Base-by-base conservation (phyloP, 2,329 filamentous ascomycete genomes). In the Fusarium sp. region DNA sequence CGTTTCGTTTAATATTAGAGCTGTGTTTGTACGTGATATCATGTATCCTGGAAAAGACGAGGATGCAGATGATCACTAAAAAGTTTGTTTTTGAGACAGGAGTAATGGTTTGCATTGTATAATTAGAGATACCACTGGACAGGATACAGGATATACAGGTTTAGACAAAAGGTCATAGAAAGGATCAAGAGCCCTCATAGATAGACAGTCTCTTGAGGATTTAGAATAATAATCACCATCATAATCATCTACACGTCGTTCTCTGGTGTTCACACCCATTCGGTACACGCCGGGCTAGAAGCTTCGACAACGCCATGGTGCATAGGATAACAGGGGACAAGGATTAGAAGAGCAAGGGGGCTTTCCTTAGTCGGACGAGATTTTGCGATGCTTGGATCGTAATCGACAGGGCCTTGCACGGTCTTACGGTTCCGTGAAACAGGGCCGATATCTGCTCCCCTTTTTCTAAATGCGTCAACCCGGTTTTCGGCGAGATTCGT, bases 1-100 rank as follows among this genome's bases (percentile, higher is more conserved):
- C 17, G 78, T 77, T 53, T 76, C 76, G 58, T 79, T 82, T n/a
- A 71, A 77, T 28, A 67, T 85, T 17, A 75, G 80, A 32, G 85
- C 85, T 1, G 79, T 86, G 21, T 62, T 84, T 17, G 72, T 77
- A n/a, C 82, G 84, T 67, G 84, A 87, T 36, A 86, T 87, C 55
- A 83, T 86, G 81, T 84, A 85, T 59, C 83, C 84, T 1, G 84
- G 83, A 19, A 77, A 83, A 40, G 85, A 87, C 53, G 85, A 86
- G 73, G 85, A 86, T 63, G 80, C 84, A 15, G 77, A 83, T 46
- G 83, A 85, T 60, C 80, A 83, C 56, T 81, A 67, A 71, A 40
- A 10, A 11, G 9, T 6, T 7, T 2, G 24, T 38, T 36, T 30
- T 34, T 23, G 17, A 24, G 12, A 43, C 24, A 21, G 60, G 60